Evolutionary conservation across 208 protist species (phyloP), one percentile per base, ranked within the genome.

Genomic region (Zelonia costaricensis): DNA sequence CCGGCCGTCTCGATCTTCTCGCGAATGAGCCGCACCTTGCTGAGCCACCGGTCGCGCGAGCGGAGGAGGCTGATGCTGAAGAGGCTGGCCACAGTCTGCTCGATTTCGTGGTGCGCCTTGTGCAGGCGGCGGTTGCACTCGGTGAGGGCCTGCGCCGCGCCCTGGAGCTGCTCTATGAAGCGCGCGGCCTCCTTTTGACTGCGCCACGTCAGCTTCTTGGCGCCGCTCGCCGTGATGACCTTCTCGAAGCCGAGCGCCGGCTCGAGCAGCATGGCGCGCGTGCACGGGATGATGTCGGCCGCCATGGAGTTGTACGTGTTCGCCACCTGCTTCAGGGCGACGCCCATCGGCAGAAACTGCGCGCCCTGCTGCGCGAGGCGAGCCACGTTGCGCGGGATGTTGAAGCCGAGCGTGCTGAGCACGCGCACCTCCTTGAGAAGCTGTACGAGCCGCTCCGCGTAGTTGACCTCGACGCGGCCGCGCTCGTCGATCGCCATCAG

Each of bases 51-150:
- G 43, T 97, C 92, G 39, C 84, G 78, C n/a, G 92, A 80, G 27
- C 83, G 78, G 27, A 98, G 81, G n/a, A 99, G 66, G 64, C 97
- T 93, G n/a, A 97, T 82, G 67, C 52, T 69, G 63, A 98, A 96
- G 5, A 99, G 87, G 43, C 89, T 71, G 40, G 82, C 20, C 20
- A 98, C 93, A 48, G 93, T 78, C 3, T 74, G 75, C 16, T 72
- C 70, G 30, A 98, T 90, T 30, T 95, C 82, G 9, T 58, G 51
- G 82, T 99, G 97, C 13, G 91, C 74, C 52, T 92, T 93, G 62
- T 97, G 94, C 13, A 99, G 83, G 61, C 84, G 82, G 40, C 96
- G 87, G 71, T 98, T 98, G 80, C 93, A 88, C 33, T 89, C 79
- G 6, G 82, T 96, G 42, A 98, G 78, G 23, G 78, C 66, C 60